A percentile compares a stretch with the other conserved stretches of the same genome.
These are phyloP conservation scores for Boletus subluridellus DNA, from an alignment of 1,284 basidiomycete genomes.

Conservation along the genomic window DNA sequence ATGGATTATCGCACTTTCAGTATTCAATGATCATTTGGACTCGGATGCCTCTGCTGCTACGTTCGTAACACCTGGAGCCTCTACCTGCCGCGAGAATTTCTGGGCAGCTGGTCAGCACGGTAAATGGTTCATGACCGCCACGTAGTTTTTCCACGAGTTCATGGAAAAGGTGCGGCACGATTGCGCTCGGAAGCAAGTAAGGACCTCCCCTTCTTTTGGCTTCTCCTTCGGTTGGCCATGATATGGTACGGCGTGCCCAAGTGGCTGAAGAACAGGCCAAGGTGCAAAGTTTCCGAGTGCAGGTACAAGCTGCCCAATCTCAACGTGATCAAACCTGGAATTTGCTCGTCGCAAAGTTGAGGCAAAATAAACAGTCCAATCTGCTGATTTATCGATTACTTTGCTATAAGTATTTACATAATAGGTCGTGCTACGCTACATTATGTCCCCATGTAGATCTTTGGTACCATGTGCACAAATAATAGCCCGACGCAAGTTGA, in stretches of 20 bases:
- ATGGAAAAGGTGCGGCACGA: no score
- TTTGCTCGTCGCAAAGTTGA: conserved; percentile 8
- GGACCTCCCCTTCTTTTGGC: no score
- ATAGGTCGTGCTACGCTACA: neutral
- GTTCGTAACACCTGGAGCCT: no score
- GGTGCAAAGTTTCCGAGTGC: conserved; percentile 1
- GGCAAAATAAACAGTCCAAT: neutral
- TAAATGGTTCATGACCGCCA: no score
- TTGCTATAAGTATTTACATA: neutral
- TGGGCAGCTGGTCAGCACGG: no score
- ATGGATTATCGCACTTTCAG: no score
- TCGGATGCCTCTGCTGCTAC: no score
- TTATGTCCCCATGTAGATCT: neutral
- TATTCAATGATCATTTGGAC: no score
- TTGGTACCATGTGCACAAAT: neutral
- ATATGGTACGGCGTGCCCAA: neutral
- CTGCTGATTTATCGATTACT: neutral
- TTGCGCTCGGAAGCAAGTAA: no score
- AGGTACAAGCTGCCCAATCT: neutral
- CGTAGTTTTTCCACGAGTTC: no score
- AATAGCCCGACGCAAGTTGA: neutral
- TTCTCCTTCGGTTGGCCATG: no score
- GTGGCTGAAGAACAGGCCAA: conserved; percentile 5
- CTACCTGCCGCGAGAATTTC: no score
- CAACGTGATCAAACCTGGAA: conserved; percentile 6